Conservation (phyloP, 2,329 filamentous ascomycete genomes). For the Hortaea sp. region DNA sequence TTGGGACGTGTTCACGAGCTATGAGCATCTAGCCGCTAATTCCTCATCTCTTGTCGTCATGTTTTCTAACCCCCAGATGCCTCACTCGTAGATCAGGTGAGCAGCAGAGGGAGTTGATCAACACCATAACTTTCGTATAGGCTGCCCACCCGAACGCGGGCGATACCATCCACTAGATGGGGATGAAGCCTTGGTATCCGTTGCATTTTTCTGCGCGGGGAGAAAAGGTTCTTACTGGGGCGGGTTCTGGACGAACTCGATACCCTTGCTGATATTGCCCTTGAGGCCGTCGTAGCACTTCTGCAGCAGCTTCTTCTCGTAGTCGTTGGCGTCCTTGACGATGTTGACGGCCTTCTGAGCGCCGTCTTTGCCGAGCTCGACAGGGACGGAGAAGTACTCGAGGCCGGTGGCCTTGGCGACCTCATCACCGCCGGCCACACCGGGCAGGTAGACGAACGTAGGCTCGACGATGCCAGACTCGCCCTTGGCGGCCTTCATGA, state of each 20-base stretch:
- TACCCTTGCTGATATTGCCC: conserved; percentile 89
- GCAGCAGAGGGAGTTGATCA: too few species aligned
- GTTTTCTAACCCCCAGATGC: too few species aligned
- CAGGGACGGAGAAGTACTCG: conserved; percentile 93
- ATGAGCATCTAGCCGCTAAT: neutral
- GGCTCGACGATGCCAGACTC: conserved; percentile 91
- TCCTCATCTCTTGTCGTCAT: neutral
- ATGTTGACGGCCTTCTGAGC: conserved; percentile 78
- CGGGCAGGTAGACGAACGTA: conserved; percentile 89
- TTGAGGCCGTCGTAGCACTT: conserved; percentile 68
- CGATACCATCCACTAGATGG: neutral
- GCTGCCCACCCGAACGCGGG: neutral
- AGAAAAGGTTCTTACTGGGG: conserved; percentile 51
- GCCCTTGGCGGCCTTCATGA: conserved; percentile 78
- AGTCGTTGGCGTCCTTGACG: conserved; percentile 64
- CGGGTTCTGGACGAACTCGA: conserved; percentile 79
- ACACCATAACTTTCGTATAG: neutral
- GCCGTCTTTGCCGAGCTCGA: conserved; percentile 78
- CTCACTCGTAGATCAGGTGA: too few species aligned
- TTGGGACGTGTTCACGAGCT: neutral
- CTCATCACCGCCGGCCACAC: conserved; percentile 76
- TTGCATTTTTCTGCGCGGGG: too few species aligned
- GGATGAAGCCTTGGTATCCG: too few species aligned
- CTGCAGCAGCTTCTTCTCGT: conserved; percentile 81
- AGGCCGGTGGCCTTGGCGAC: conserved; percentile 71